A percentile compares a stretch with the other conserved stretches of the same genome.
These are phyloP conservation scores for Cyanidiococcus yangmingshanensis DNA, from an alignment of 23 red algal genomes.

Conservation along the genomic window DNA sequence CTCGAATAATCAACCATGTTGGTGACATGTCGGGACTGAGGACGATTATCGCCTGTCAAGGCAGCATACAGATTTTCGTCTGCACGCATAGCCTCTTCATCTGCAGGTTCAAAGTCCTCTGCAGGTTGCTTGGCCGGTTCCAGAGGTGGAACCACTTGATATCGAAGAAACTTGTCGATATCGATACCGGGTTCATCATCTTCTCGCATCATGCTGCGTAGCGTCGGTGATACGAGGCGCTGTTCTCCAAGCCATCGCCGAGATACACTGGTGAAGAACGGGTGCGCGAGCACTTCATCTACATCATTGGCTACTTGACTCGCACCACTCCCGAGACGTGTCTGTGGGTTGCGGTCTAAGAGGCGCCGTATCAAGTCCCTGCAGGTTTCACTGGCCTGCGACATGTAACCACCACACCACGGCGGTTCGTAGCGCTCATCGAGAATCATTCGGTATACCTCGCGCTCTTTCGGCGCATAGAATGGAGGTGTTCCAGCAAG, in stretches of 20 bases:
- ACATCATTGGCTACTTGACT: slow-evolving; percentile 23
- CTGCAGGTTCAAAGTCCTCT: slow-evolving; percentile 38
- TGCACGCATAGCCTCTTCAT: slow-evolving; percentile 39
- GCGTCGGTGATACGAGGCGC: slow-evolving; percentile 32
- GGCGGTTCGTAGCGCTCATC: slow-evolving; percentile 43
- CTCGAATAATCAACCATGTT: background rate
- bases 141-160: slow-evolving; percentile 46
- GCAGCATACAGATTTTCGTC: slow-evolving; percentile 25
- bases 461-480: slow-evolving; percentile 43
- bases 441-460: slow-evolving; percentile 47
- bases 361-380: slow-evolving; percentile 64
- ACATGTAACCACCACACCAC: slow-evolving; percentile 26
- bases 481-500: slow-evolving; percentile 83
- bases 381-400: slow-evolving; percentile 23
- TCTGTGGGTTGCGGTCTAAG: slow-evolving; percentile 53
- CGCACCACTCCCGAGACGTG: slow-evolving; percentile 43
- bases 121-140: slow-evolving; percentile 23
- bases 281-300: slow-evolving; percentile 56
- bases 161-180: slow-evolving; percentile 34
- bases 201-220: slow-evolving; percentile 18
- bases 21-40: background rate
- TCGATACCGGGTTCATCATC: slow-evolving; percentile 39
- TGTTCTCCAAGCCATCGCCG: slow-evolving; percentile 24
- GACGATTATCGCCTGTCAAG: slow-evolving; percentile 1
- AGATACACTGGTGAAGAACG: slow-evolving; percentile 67